Evolutionary conservation across 2,329 filamentous ascomycete genomes (phyloP), one percentile per base, ranked within the genome.

Genomic region (Colletotrichum coccodes): DNA sequence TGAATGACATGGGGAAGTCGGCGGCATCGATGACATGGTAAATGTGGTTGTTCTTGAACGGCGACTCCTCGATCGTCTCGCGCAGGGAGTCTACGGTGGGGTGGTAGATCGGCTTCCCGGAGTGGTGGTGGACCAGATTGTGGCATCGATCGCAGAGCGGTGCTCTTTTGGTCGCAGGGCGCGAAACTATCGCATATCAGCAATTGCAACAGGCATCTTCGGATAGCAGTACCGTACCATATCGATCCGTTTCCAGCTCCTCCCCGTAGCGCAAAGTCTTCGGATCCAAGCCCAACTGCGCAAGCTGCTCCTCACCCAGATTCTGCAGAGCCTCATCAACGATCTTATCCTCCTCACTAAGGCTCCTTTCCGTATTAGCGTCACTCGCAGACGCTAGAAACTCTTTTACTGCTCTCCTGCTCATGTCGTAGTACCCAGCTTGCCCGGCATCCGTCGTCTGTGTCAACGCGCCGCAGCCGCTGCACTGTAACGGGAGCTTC

Each of bases 11-110:
- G 23, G 96, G 96, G 72, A 99, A 98, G 79, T 99, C 96, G 69
- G 95, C 96, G 3, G 96, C 95, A 76, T 99, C 96, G 26, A 99
- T 84, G 30, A 99, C 86, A 79, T 99, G 96, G 78, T 98, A 99
- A 70, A 99, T 91, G 79, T 98, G 94, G 75, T 99, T 98, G 77
- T 93, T 89, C 77, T 93, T 93, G 80, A 97, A 91, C 0, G 95
- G 95, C 1, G 95, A 97, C 79, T 97, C 94, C 60, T 91, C 87
- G 60, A 99, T 92, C 18, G 94, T 97, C 71, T 94, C 91, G 72
- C 91, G 90, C 60, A 99, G 90, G 3, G 93, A 91, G 49, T 94
- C 88, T 71, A 98, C 87, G 1, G 91, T 91, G 0, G 96, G 96
- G 76, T 97, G 94, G 63, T 89, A 87, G 73, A 97, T 95, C 6